phyloP scores from a whole-genome alignment of 1,284 basidiomycete genomes.

The Coriolopsis trogii region DNA sequence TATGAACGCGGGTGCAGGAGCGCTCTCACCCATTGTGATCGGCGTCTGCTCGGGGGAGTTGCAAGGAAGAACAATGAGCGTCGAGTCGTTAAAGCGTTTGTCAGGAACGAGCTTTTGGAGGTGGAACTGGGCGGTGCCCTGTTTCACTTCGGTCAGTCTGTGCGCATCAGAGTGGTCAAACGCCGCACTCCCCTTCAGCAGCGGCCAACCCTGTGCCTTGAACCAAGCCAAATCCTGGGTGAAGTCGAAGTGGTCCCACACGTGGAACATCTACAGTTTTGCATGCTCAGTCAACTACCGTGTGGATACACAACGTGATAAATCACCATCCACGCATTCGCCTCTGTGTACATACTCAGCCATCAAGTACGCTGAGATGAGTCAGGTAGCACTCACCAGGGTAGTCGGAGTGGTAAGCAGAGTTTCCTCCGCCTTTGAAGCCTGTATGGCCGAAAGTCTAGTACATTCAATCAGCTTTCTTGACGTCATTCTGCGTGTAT shows the following conservation, averaged over 20 bases:
- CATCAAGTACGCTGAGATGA: no score
- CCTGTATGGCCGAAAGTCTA: conserved; percentile 80
- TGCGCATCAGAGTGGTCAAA: not conserved
- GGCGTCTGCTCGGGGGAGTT: conserved; percentile 75
- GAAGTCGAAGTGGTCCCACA: conserved; percentile 79
- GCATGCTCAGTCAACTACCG: not conserved
- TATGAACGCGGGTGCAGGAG: not conserved
- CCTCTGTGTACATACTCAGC: conserved; percentile 46
- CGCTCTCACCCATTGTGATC: conserved; percentile 65
- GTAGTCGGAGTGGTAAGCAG: conserved; percentile 70
- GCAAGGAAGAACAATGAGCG: conserved; percentile 69
- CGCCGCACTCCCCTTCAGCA: conserved; percentile 55
- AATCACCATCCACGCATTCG: conserved; percentile 80
- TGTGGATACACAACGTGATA: conserved; percentile 13
- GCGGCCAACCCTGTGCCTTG: conserved; percentile 69
- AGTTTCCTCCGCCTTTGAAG: conserved; percentile 62
- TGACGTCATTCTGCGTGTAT: no score
- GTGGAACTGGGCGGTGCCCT: conserved; percentile 73
- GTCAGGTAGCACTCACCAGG: conserved; percentile 57
- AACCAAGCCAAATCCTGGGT: conserved; percentile 71
- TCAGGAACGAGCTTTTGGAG: conserved; percentile 70
- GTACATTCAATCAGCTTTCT: not conserved
- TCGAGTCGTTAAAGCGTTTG: conserved; percentile 64
- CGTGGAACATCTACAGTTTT: conserved; percentile 65
- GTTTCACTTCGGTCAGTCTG: not conserved